A percentile compares a stretch with the other conserved stretches of the same genome.
These are phyloP conservation scores for Cercospora berteroae DNA, from an alignment of 2,329 filamentous ascomycete species.

Conservation along the genomic window DNA sequence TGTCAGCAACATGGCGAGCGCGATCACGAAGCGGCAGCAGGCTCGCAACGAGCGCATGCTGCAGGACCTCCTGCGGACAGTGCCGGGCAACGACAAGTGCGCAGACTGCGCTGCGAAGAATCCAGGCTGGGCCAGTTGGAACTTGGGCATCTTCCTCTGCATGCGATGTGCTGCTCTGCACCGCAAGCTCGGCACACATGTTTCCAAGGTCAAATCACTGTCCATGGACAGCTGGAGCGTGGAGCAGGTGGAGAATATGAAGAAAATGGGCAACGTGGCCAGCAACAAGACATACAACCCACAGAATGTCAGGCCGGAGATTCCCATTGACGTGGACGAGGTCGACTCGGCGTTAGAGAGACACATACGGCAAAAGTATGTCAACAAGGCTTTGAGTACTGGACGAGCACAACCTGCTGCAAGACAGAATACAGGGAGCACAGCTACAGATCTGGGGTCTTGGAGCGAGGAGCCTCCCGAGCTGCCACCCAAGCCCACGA, in stretches of 20 bases:
- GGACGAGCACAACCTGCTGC: constrained; percentile 33
- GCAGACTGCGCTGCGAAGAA: constrained; percentile 91
- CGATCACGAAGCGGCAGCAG: constrained; percentile 93
- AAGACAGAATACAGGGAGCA: constrained; percentile 58
- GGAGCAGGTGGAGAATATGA: constrained; percentile 99
- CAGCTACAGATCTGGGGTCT: constrained; percentile 42
- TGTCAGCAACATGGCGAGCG: constrained; percentile 60
- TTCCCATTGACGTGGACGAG: constrained; percentile 88
- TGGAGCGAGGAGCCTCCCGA: constrained; percentile 58
- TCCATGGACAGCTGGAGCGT: constrained; percentile 98
- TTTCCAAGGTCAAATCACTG: constrained; percentile 97
- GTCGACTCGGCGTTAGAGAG: constrained; percentile 91
- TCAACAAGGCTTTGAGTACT: constrained; percentile 56
- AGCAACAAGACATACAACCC: constrained; percentile 92
- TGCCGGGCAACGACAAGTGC: constrained; percentile 88
- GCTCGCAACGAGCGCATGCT: constrained; percentile 91
- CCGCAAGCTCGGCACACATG: constrained; percentile 93
- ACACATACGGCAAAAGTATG: constrained; percentile 93
- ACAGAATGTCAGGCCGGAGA: constrained; percentile 73
- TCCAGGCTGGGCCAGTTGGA: constrained; percentile 98
- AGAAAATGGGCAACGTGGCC: constrained; percentile 77
- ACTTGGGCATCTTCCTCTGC: constrained; percentile 94
- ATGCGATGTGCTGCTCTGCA: constrained; percentile 96
- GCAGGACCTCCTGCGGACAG: constrained; percentile 79
- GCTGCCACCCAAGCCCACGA: constrained; percentile 59